Base-by-base conservation (phyloP, 2,329 filamentous ascomycete genomes). In the Raffaelea ambrosiae region DNA sequence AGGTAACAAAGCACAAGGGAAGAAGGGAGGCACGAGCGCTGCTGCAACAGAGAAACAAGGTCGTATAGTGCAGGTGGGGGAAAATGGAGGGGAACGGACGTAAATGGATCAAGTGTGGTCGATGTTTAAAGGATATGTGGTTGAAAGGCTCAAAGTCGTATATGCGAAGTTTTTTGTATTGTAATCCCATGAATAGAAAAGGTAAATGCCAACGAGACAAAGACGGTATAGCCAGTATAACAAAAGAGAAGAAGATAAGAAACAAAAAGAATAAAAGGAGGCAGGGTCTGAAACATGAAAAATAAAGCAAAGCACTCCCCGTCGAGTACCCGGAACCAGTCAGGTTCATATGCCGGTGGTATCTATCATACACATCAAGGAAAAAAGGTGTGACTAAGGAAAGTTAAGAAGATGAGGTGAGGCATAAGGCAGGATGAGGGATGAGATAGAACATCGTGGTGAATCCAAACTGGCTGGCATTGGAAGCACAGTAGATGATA, bases 301-400 rank as follows among this genome's bases (percentile, higher is more conserved):
- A 38, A 38, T 10, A 38, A 38, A 38, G 16, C 14, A 38, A 38
- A 38, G 35, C 14, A 16, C 41, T 44, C 47, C 39, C 47, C 39
- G 40, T 43, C 33, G 48, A 51, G 46, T 48, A 50, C 51, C 53
- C 49, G 48, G 51, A 54, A 50, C 51, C 51, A 50, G 5, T n/a
- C 16, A n/a, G 35, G 35, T 38, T 38, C 35, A 38, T 38, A 38
- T 38, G 35, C 22, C 33, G 16, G 21, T 33, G 31, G 42, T 29
- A 33, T 44, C 11, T 11, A 38, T n/a, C 10, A 38, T 29, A 40
- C 36, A 38, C 35, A 38, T 19, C 13, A 38, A 38, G 35, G 16
- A n/a, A 38, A 38, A 38, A 38, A n/a, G n/a, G 35, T 8, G 26
- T 29, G 26, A 29, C 26, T 29, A 29, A 29, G 26, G 26, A 29